These are phyloP conservation scores for Phytophthora macrochlamydospora DNA, from an alignment of 352 stramenopile genomes.

Conservation along the genomic window DNA sequence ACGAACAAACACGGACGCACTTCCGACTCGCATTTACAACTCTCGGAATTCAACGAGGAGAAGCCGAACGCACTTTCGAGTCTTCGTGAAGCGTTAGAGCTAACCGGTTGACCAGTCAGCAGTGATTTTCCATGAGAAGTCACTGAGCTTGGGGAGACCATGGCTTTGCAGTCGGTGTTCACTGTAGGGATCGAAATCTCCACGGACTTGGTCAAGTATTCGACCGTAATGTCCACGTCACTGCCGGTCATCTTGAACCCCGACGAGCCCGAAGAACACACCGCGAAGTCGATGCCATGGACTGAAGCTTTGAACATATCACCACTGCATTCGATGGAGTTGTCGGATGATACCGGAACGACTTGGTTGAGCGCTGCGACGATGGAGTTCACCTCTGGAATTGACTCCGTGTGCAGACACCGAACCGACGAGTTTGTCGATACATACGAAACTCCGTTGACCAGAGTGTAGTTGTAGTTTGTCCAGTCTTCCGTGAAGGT, in stretches of 20 bases:
- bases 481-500: slow-evolving; percentile 21
- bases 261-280: slow-evolving; percentile 16
- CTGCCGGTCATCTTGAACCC: slow-evolving; percentile 14
- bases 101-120: not conserved
- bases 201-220: slow-evolving; percentile 17
- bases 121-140: not conserved
- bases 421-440: slow-evolving; percentile 8
- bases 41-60: slow-evolving; percentile 5
- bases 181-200: slow-evolving; percentile 7
- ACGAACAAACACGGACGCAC: slow-evolving; percentile 42
- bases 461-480: slow-evolving; percentile 33
- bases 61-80: slow-evolving; percentile 19
- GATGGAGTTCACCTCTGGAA: slow-evolving; percentile 24
- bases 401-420: slow-evolving; percentile 19
- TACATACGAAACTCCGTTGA: slow-evolving; percentile 29
- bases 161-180: not conserved
- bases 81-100: not conserved
- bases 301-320: slow-evolving; percentile 13
- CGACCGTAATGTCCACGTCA: slow-evolving; percentile 26
- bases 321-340: slow-evolving; percentile 1
- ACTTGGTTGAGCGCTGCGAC: slow-evolving; percentile 18
- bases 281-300: slow-evolving; percentile 7
- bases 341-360: not conserved
- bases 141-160: not conserved
- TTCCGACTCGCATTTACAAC: slow-evolving; percentile 24